Percentiles rank a stretch among this genome's conserved stretches.
Conservation (phyloP, 768 basidiomycete species). For the Stropharia rugosoannulata region DNA sequence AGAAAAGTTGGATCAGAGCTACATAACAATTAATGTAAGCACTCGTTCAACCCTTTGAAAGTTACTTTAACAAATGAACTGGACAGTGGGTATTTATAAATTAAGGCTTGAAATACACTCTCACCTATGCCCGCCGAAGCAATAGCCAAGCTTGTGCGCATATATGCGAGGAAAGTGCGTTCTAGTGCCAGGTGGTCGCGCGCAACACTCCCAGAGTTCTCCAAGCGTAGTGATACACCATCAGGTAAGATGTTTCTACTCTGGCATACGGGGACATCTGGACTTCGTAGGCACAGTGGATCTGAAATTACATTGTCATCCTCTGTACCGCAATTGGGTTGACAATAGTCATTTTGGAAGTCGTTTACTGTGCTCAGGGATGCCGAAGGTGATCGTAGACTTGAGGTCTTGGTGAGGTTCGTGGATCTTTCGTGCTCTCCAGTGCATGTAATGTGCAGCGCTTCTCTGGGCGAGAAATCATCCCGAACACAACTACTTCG, state of each 20-base stretch:
- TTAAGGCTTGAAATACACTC: conserved; percentile 17
- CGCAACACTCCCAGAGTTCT: conserved; percentile 63
- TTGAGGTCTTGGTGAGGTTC: background rate
- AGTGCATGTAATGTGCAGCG: no score
- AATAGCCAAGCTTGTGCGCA: conserved; percentile 61
- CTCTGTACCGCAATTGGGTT: background rate
- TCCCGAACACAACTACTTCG: no score
- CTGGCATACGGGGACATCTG: background rate
- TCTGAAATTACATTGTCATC: no score
- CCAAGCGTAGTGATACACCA: conserved; percentile 26
- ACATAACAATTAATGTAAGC: background rate
- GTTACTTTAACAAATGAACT: background rate
- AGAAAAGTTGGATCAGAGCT: conserved; percentile 64
- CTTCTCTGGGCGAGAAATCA: background rate
- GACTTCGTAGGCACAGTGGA: background rate
- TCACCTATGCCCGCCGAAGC: conserved; percentile 60
- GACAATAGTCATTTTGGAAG: background rate
- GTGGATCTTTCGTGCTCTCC: background rate
- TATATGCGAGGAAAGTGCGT: conserved; percentile 62
- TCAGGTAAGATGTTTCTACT: background rate
- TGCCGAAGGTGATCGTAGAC: background rate
- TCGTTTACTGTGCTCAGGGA: background rate
- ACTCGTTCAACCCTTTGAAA: background rate
- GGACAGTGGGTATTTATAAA: background rate
- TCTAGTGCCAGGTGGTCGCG: conserved; percentile 66